phyloP scores from a whole-genome alignment of 2,329 filamentous ascomycete species.

The Xylaria sp. region DNA sequence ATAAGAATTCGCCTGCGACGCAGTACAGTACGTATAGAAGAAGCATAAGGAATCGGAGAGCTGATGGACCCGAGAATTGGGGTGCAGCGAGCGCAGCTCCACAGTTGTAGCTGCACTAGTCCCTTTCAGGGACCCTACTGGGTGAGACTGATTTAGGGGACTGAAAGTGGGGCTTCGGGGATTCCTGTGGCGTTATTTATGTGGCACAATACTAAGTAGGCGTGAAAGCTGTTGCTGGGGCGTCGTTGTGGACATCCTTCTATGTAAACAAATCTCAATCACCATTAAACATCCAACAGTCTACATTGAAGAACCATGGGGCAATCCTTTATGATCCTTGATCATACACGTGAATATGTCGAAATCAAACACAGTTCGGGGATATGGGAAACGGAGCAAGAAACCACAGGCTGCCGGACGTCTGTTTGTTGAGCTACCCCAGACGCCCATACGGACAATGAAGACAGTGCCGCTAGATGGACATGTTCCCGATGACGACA shows the following conservation, averaged over 20 bases:
- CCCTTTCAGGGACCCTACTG: not conserved
- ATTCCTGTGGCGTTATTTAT: conserved; percentile 22
- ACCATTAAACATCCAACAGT: not conserved
- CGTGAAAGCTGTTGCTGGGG: conserved; percentile 29
- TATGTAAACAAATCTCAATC: conserved; percentile 43
- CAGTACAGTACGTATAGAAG: no score
- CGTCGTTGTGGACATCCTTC: not conserved
- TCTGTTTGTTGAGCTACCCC: conserved; percentile 64
- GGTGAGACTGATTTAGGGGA: conserved; percentile 12
- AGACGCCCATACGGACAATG: conserved; percentile 57
- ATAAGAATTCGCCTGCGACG: conserved; percentile 25
- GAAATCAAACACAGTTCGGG: conserved; percentile 56
- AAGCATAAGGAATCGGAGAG: conserved; percentile 29
- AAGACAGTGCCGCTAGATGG: conserved; percentile 31
- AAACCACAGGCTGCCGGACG: conserved; percentile 60
- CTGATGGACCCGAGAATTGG: conserved; percentile 34
- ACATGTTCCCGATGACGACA: conserved; percentile 40
- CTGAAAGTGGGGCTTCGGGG: not conserved
- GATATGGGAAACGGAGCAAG: conserved; percentile 63
- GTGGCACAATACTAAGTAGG: conserved; percentile 28
- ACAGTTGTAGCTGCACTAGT: conserved; percentile 1
- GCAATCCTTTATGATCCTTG: conserved; percentile 1
- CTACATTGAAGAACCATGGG: conserved; percentile 11
- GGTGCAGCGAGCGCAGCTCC: conserved; percentile 35
- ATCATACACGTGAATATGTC: conserved; percentile 55